Evolutionary conservation across 2,329 filamentous ascomycete species (phyloP), one percentile per base, ranked within the genome.

Genomic region (Canariomyces notabilis): DNA sequence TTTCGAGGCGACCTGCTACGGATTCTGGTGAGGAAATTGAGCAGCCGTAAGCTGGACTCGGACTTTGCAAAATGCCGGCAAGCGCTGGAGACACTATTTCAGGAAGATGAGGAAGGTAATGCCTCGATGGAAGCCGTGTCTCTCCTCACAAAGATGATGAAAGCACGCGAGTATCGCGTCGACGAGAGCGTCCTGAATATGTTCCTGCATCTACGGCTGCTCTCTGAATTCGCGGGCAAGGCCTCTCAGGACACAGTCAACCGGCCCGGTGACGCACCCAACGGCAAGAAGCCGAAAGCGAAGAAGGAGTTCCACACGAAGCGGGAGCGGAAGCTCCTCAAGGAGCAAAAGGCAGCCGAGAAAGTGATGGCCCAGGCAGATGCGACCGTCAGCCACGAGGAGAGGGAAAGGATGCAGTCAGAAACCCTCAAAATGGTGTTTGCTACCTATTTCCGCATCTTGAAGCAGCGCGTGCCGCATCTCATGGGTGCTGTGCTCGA

Each of bases 401-500:
- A 96, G 66, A 81, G 88, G 42, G 93, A 97, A 61, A 82, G 85
- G 57, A 93, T 95, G 77, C 93, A 98, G 67, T 86, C 89, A 5
- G 94, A 98, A 67, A 96, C 90, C 2, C 71, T 98, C 42, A 98
- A 97, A 69, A 76, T 96, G 48, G 93, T 98, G 9, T 98, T 98
- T 63, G 87, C 87, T 14, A 85, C 83, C 2, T 98, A 98, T 70
- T 97, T 98, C 67, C 85, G 90, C 42, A 91, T 97, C 44, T 72
- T 98, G 35, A 97, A 97, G 70, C 75, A 82, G 44, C 82, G 89
- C 20, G 77, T 81, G 19, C 83, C 88, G 12, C 81, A 85, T 55
- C 79, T 98, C 15, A 97, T 96, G 88, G 93, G 93, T n/a, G 90
- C 91, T 12, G 90, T 96, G 0, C 77, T 98, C 5, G 93, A 97